phyloP scores from a whole-genome alignment of 441 rosid genomes.

The Metrosideros polymorpha region DNA sequence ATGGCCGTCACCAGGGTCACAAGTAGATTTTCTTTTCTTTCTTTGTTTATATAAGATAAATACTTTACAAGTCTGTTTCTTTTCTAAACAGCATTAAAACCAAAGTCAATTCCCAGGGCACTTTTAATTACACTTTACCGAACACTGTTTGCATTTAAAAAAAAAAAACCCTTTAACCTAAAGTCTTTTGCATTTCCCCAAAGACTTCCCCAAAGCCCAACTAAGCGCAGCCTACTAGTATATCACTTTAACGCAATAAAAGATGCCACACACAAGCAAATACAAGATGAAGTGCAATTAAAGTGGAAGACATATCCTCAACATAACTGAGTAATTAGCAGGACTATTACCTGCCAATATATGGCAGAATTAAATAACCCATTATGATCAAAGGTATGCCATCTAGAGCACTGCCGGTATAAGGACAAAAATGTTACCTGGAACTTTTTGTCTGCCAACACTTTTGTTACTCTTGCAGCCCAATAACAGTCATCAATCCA shows the following conservation, averaged over 20 bases:
- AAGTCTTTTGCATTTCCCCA: background rate
- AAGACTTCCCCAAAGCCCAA: background rate
- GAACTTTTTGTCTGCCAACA: constrained; percentile 20
- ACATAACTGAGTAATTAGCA: background rate
- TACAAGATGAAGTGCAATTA: background rate
- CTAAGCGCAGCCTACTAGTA: background rate
- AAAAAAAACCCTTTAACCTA: background rate
- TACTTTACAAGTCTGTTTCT: background rate
- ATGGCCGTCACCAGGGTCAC: background rate
- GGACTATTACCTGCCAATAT: background rate
- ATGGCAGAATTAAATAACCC: background rate
- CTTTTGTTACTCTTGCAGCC: constrained; percentile 45
- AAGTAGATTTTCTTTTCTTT: background rate
- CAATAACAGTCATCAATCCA: constrained; percentile 55
- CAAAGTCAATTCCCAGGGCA: background rate
- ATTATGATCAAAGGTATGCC: background rate
- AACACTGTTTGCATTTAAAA: background rate
- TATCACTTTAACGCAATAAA: background rate
- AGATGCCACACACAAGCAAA: background rate
- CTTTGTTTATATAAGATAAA: background rate
- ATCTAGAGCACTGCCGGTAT: background rate
- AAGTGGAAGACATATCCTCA: background rate
- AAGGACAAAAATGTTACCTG: constrained; percentile 28
- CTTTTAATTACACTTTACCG: background rate
- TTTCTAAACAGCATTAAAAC: background rate